Conservation (phyloP, 805 yeast species). For the Ogataea parapolymorpha region DNA sequence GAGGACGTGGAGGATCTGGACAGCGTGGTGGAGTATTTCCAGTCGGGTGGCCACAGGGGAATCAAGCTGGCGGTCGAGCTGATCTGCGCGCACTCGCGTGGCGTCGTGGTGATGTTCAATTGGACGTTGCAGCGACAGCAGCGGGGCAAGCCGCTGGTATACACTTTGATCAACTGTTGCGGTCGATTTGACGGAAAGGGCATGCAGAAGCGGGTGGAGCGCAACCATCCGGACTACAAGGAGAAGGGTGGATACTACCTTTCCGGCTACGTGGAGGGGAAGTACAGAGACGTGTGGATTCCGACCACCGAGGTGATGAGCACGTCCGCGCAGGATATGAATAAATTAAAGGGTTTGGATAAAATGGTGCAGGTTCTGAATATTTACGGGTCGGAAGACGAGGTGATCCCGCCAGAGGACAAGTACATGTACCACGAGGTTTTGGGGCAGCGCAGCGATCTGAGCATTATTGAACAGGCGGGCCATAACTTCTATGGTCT, state of each 20-base stretch:
- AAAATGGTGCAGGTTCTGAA: conserved; percentile 53
- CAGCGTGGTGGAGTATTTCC: conserved; percentile 37
- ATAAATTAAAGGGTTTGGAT: conserved; percentile 39
- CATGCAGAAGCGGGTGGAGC: conserved; percentile 38
- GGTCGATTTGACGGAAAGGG: conserved; percentile 61
- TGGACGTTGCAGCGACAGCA: conserved; percentile 55
- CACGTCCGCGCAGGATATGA: conserved; percentile 47
- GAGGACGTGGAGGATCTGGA: conserved; percentile 72
- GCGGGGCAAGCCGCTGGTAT: conserved; percentile 38
- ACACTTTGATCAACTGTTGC: conserved; percentile 67
- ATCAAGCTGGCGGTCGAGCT: conserved; percentile 47
- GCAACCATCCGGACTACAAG: conserved; percentile 37
- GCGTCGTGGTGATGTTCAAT: conserved; percentile 67
- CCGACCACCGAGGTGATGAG: conserved; percentile 50
- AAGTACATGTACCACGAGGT: conserved; percentile 54
- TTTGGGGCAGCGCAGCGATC: conserved; percentile 54
- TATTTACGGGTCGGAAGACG: conserved; percentile 69
- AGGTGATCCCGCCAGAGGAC: conserved; percentile 62
- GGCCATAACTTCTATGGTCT: conserved; percentile 79
- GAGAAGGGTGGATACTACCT: conserved; percentile 39
- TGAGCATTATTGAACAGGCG: conserved; percentile 61
- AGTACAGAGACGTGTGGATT: conserved; percentile 37
- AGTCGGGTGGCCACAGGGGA: conserved; percentile 28
- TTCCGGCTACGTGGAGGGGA: conserved; percentile 50
- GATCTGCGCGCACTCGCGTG: conserved; percentile 78